These are phyloP conservation scores for Starmerella stigmatis DNA, from an alignment of 805 yeast genomes.

Conservation along the genomic window DNA sequence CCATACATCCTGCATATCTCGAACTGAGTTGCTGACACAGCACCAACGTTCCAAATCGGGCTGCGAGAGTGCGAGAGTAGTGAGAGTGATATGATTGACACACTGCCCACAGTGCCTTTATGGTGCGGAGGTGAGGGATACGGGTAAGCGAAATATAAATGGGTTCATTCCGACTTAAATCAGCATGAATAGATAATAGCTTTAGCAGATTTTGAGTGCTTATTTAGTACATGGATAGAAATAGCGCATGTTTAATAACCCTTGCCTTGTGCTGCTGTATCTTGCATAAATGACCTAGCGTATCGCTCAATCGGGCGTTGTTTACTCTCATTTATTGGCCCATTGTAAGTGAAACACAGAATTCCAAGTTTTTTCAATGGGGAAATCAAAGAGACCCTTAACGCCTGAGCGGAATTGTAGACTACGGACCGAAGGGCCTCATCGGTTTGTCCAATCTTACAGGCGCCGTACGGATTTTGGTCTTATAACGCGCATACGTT, in stretches of 20 bases:
- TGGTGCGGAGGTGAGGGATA: too few relatives aligned
- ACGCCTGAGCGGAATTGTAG: neutral
- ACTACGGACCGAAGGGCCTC: neutral
- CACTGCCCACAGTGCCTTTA: too few relatives aligned
- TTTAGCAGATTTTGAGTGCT: too few relatives aligned
- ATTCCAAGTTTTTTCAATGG: neutral
- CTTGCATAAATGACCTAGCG: neutral
- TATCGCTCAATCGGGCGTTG: neutral
- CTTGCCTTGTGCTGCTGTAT: neutral
- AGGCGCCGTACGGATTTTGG: neutral
- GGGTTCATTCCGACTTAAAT: too few relatives aligned
- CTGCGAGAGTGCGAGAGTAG: neutral
- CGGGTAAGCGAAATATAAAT: too few relatives aligned
- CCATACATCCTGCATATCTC: slow-evolving; percentile 24
- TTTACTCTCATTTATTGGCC: neutral
- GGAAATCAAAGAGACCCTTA: neutral
- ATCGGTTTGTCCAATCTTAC: neutral
- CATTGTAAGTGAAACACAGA: neutral
- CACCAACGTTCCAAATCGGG: too few relatives aligned
- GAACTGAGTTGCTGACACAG: too few relatives aligned
- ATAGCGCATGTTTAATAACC: neutral
- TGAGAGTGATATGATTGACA: too few relatives aligned
- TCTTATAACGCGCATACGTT: neutral
- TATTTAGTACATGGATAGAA: too few relatives aligned
- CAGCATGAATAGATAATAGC: too few relatives aligned